These are phyloP conservation scores for Ogataea nakhonphanomensis DNA, from an alignment of 805 yeast species.

Conservation along the genomic window DNA sequence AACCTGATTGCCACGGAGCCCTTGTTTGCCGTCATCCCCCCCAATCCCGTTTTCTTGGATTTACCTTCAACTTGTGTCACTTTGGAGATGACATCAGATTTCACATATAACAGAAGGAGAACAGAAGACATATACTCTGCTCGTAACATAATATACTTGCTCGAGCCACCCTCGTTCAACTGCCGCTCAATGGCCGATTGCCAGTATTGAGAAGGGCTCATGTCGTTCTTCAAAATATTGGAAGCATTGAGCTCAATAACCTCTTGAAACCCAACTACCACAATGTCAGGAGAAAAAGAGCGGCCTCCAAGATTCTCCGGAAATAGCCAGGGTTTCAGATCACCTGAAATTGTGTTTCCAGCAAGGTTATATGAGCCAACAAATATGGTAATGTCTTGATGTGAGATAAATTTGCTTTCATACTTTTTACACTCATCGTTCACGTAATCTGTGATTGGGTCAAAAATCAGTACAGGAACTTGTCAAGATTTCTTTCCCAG, in stretches of 20 bases:
- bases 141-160: conserved; percentile 57
- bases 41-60: conserved; percentile 91
- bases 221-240: conserved; percentile 81
- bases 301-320: conserved; percentile 57
- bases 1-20: conserved; percentile 95
- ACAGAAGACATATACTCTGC: conserved; percentile 76
- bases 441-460: conserved; percentile 87
- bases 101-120: conserved; percentile 60
- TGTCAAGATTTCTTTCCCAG: conserved; percentile 80
- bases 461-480: conserved; percentile 67
- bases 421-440: conserved; percentile 52
- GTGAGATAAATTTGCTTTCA: conserved; percentile 55
- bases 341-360: conserved; percentile 59
- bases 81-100: conserved; percentile 39
- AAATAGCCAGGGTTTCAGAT: conserved; percentile 75
- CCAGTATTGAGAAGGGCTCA: conserved; percentile 77
- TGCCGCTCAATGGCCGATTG: conserved; percentile 61
- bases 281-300: conserved; percentile 64
- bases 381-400: conserved; percentile 58
- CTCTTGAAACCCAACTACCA: conserved; percentile 91
- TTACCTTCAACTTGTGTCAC: conserved; percentile 90
- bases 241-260: conserved; percentile 91
- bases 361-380: conserved; percentile 88
- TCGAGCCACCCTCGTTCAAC: conserved; percentile 41
- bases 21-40: conserved; percentile 96